Evolutionary conservation across 2,329 filamentous ascomycete genomes (phyloP).

Genomic region (Cercospora zeae-maydis): DNA sequence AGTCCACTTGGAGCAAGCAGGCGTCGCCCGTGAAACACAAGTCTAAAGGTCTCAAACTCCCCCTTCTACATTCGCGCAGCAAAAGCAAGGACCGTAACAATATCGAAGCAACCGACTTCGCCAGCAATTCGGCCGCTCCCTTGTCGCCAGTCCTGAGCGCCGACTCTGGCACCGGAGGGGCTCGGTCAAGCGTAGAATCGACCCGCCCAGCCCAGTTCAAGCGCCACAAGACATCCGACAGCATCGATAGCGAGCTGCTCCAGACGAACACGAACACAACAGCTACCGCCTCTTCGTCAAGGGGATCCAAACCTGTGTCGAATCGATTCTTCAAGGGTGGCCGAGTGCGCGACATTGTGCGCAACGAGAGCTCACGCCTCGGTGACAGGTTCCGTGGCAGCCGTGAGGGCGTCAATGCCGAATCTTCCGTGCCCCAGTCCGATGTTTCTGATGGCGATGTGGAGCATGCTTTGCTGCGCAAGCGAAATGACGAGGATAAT

Average conservation of each 20-base stretch:
- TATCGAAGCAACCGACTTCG: slow-evolving; percentile 34
- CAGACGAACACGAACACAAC: slow-evolving; percentile 27
- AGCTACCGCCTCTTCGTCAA: slow-evolving; percentile 19
- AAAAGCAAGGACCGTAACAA: slow-evolving; percentile 37
- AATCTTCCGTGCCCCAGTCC: slow-evolving; percentile 35
- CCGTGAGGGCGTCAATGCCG: slow-evolving; percentile 48
- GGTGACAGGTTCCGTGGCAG: slow-evolving; percentile 57
- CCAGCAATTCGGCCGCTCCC: slow-evolving; percentile 14
- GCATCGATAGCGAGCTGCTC: slow-evolving; percentile 43
- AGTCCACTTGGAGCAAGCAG: slow-evolving; percentile 9
- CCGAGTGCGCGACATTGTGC: slow-evolving; percentile 69
- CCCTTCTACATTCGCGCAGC: slow-evolving; percentile 42
- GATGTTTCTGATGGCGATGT: slow-evolving; percentile 49
- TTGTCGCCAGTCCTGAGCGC: slow-evolving; percentile 20
- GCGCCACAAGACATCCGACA: slow-evolving; percentile 44
- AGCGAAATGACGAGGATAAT: slow-evolving; percentile 19
- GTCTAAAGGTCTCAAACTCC: slow-evolving; percentile 33
- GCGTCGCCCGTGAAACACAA: slow-evolving; percentile 33
- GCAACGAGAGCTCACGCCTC: slow-evolving; percentile 60
- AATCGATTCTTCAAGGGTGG: slow-evolving; percentile 75
- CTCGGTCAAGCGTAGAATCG: slow-evolving; percentile 37
- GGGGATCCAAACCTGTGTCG: slow-evolving; percentile 53
- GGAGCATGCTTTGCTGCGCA: slow-evolving; percentile 25
- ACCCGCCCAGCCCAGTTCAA: slow-evolving; percentile 34
- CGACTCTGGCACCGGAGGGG: slow-evolving; percentile 15